These are phyloP conservation scores for Leptographium galeiforme DNA, from an alignment of 2,329 filamentous ascomycete species.

Conservation along the genomic window DNA sequence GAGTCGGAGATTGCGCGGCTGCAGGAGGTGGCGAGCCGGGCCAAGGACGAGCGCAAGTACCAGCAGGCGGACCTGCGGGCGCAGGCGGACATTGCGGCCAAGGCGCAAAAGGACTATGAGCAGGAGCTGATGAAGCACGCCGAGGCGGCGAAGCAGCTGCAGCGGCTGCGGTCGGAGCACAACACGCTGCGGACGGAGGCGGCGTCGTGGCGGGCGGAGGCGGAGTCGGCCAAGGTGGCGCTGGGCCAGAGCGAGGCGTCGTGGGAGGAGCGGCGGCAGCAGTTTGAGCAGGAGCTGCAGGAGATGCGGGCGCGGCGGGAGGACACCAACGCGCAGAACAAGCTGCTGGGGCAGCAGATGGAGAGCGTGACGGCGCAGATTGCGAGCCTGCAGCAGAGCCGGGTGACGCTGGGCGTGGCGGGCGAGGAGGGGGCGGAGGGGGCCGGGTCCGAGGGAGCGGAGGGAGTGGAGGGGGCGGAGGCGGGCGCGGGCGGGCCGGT, in stretches of 20 bases:
- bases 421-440: conserved; percentile 10
- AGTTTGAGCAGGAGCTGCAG: conserved; percentile 69
- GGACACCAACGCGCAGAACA: conserved; percentile 80
- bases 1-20: conserved; percentile 69
- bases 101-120: conserved; percentile 92
- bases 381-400: conserved; percentile 62
- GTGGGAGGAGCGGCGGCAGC: conserved; percentile 70
- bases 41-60: conserved; percentile 65
- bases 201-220: conserved; percentile 62
- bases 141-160: conserved; percentile 77
- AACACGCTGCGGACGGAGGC: conserved; percentile 72
- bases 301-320: conserved; percentile 70
- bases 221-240: conserved; percentile 70
- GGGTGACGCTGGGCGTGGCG: conserved; percentile 32
- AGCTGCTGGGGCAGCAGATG: conserved; percentile 76
- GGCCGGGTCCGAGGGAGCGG: background rate
- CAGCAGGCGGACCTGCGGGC: conserved; percentile 86
- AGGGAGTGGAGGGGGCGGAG: conserved; percentile 19
- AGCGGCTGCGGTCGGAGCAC: conserved; percentile 64
- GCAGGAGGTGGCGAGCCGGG: conserved; percentile 71
- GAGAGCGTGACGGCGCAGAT: conserved; percentile 75
- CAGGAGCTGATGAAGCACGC: conserved; percentile 89
- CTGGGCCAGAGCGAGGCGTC: conserved; percentile 72
- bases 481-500: conserved; percentile 39
- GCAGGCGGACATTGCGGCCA: conserved; percentile 84